These are phyloP conservation scores for Suhomyces prunicola DNA, from an alignment of 805 yeast species.

Conservation along the genomic window DNA sequence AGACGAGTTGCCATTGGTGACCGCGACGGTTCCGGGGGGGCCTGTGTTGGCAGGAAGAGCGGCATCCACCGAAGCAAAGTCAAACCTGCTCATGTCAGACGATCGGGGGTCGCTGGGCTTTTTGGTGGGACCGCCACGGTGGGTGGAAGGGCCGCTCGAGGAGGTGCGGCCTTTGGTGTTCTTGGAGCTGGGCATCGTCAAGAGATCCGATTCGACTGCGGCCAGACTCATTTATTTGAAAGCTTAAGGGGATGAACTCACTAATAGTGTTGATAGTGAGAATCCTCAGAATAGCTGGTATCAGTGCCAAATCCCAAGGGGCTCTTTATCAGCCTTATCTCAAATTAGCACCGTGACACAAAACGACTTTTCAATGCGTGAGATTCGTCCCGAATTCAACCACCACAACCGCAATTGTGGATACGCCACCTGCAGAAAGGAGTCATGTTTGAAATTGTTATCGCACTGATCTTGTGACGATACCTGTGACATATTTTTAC, in stretches of 20 bases:
- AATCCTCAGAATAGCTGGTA: no score
- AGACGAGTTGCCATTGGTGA: constrained; percentile 9
- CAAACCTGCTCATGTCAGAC: constrained; percentile 6
- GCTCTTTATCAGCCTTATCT: constrained; percentile 2
- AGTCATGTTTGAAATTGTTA: not conserved
- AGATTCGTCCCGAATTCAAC: not conserved
- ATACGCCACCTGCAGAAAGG: not conserved
- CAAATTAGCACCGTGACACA: constrained; percentile 1
- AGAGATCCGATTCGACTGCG: not conserved
- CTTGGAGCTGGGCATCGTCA: constrained; percentile 2
- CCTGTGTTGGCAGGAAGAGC: constrained; percentile 38
- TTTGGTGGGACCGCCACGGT: not conserved
- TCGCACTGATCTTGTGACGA: not conserved
- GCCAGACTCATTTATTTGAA: not conserved
- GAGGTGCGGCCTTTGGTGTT: not conserved
- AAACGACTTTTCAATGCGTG: not conserved
- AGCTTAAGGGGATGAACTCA: no score
- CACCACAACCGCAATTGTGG: constrained; percentile 1
- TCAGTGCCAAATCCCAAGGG: not conserved
- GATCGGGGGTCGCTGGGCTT: constrained; percentile 1
- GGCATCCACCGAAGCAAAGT: constrained; percentile 12
- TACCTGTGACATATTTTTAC: not conserved
- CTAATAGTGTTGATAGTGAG: no score
- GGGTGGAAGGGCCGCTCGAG: not conserved
- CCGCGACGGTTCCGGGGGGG: constrained; percentile 28